Evolutionary conservation across 768 basidiomycete species (phyloP), one percentile per base, ranked within the genome.

Genomic region (Leccinum ochraceum): DNA sequence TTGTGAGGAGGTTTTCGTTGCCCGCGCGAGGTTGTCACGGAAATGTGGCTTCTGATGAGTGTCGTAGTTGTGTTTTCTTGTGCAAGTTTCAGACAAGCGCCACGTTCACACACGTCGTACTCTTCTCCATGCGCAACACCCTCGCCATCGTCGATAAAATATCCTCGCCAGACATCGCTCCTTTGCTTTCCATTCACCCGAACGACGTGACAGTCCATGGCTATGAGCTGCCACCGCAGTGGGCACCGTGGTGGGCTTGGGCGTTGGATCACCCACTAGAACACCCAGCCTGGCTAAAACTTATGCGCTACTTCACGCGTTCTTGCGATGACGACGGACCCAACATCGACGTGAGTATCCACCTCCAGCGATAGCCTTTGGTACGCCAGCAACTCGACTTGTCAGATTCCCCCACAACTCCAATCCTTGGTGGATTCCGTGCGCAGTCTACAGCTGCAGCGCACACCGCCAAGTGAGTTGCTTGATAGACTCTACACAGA

Each of bases 1-100:
- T 79, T 13, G 79, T 81, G 46, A 86, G 71, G 17, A 85, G 64
- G 6, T 83, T 80, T 13, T 84, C 78, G 30, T 74, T 69, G 2
- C 85, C 82, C 0, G 77, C 80, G 82, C 80, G 22, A 85, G 75
- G 58, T 71, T 78, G 46, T 84, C 82, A 14, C 79, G 71, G 16
- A 84, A 84, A 59, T 83, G 80, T 3, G 86, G 86, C 70, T 89
- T 89, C 30, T 83, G 32, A 36, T 36, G 13, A 36, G 34, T 36
- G 13, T 36, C 24, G n/a, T n/a, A n/a, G n/a, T n/a, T n/a, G n/a
- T n/a, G n/a, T n/a, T n/a, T n/a, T n/a, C n/a, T n/a, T n/a, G n/a
- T n/a, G n/a, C n/a, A 14, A 11, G 32, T 34, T 34, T 34, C 32
- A 34, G 14, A 6, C 36, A 17, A 17, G 37, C 16, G 16, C 37